These are phyloP conservation scores for Aspergillus ellipticus DNA, from an alignment of 495 filamentous ascomycete genomes.

Conservation along the genomic window DNA sequence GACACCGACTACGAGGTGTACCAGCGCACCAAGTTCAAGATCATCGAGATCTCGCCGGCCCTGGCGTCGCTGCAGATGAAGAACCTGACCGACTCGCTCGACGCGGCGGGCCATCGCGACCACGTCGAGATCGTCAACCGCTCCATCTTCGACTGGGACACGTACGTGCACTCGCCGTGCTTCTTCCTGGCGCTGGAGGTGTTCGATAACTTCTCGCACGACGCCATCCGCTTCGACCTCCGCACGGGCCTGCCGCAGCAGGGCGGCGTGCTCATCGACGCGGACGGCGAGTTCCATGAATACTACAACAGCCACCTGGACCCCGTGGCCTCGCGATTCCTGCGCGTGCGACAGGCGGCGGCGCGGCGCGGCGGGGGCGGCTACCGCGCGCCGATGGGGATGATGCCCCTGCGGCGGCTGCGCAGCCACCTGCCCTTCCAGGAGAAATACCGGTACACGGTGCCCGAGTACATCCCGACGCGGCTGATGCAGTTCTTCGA, in stretches of 20 bases:
- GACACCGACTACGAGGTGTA: conserved; percentile 88
- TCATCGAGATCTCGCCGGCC: conserved; percentile 87
- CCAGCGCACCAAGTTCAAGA: conserved; percentile 84
- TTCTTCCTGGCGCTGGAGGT: conserved; percentile 99
- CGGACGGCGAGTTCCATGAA: conserved; percentile 85
- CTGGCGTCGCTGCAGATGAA: conserved; percentile 74
- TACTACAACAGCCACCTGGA: conserved; percentile 80
- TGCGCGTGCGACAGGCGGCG: conserved; percentile 69
- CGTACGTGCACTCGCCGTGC: conserved; percentile 80
- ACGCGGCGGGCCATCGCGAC: conserved; percentile 67
- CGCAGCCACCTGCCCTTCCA: conserved; percentile 59
- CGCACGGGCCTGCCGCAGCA: conserved; percentile 74
- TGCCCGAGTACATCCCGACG: conserved; percentile 91
- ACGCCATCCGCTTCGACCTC: conserved; percentile 82
- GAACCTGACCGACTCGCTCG: conserved; percentile 60
- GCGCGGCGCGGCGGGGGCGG: conserved; percentile 53
- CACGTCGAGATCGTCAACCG: conserved; percentile 92
- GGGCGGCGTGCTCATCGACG: conserved; percentile 80
- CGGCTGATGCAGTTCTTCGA: conserved; percentile 95
- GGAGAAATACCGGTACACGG: conserved; percentile 57
- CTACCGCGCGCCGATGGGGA: conserved; percentile 53
- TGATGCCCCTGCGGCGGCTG: conserved; percentile 54
- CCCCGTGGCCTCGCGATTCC: conserved; percentile 75
- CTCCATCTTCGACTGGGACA: conserved; percentile 92
- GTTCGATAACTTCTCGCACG: conserved; percentile 97